Evolutionary conservation across 352 stramenopile genomes (phyloP).

Genomic region (Phytophthora syringae): DNA sequence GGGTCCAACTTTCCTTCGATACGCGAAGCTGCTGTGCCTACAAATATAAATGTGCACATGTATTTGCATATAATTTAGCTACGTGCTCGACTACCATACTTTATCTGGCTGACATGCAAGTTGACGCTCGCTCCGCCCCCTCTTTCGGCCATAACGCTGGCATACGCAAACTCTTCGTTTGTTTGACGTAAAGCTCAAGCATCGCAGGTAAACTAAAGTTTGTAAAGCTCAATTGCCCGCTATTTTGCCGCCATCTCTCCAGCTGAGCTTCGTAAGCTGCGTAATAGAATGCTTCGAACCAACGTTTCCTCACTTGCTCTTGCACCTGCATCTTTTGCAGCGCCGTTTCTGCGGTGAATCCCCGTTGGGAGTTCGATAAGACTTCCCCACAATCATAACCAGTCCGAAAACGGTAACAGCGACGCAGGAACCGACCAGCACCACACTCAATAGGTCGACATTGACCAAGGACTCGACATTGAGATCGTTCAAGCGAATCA

Average conservation of each 20-base stretch:
- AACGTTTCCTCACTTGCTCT: constrained; percentile 44
- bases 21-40: no score
- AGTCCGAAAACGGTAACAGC: constrained; percentile 68
- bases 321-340: constrained; percentile 51
- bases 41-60: constrained; percentile 1
- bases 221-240: constrained; percentile 44
- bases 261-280: constrained; percentile 61
- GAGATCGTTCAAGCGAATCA: constrained; percentile 73
- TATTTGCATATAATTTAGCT: background rate
- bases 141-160: constrained; percentile 6
- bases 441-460: constrained; percentile 57
- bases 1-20: background rate
- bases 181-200: constrained; percentile 56
- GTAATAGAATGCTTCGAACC: constrained; percentile 63
- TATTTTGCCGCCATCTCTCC: constrained; percentile 39
- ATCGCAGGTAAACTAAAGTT: constrained; percentile 58
- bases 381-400: constrained; percentile 70
- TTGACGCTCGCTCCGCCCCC: background rate
- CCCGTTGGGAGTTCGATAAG: constrained; percentile 47
- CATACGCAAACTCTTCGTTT: constrained; percentile 23
- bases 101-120: background rate
- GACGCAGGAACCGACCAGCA: constrained; percentile 71
- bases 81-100: background rate
- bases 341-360: constrained; percentile 47
- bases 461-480: constrained; percentile 74